Percentiles rank a stretch among this genome's conserved stretches.
Conservation (phyloP, 2,329 filamentous ascomycete genomes). For the Emergomyces orientalis region DNA sequence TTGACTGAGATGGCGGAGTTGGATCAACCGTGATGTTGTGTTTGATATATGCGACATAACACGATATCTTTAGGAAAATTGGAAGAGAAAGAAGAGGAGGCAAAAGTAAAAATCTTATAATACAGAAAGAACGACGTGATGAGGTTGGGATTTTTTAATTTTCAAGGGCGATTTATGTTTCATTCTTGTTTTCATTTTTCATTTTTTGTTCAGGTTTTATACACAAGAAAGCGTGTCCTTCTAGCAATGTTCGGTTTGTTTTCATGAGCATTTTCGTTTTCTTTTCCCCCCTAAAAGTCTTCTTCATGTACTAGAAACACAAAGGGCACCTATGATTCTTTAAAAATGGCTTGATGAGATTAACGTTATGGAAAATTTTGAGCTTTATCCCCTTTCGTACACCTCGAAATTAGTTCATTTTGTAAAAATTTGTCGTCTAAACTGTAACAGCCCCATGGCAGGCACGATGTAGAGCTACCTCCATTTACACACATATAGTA, state of each 20-base stretch:
- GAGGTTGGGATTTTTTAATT: neutral
- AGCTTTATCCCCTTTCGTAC: neutral
- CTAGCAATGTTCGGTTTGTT: neutral
- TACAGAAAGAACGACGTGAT: neutral
- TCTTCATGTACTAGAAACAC: neutral
- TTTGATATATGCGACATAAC: neutral
- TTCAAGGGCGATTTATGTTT: neutral
- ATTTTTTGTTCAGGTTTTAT: no score
- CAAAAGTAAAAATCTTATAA: neutral
- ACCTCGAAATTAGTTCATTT: neutral
- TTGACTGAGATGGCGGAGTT: constrained; percentile 64
- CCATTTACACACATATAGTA: neutral
- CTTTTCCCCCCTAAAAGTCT: neutral
- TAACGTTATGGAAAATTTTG: neutral
- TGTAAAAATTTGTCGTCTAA: neutral
- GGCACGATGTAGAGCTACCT: neutral
- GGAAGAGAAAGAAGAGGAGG: neutral
- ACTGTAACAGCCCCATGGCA: neutral
- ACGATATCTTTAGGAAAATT: neutral
- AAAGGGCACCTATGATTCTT: neutral
- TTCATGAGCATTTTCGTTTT: neutral
- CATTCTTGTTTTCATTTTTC: neutral
- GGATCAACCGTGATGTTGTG: constrained; percentile 1
- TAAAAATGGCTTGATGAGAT: neutral
- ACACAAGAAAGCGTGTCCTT: neutral